Evolutionary conservation across 2,329 filamentous ascomycete species (phyloP).

Genomic region (Teratosphaeria epicoccoides): DNA sequence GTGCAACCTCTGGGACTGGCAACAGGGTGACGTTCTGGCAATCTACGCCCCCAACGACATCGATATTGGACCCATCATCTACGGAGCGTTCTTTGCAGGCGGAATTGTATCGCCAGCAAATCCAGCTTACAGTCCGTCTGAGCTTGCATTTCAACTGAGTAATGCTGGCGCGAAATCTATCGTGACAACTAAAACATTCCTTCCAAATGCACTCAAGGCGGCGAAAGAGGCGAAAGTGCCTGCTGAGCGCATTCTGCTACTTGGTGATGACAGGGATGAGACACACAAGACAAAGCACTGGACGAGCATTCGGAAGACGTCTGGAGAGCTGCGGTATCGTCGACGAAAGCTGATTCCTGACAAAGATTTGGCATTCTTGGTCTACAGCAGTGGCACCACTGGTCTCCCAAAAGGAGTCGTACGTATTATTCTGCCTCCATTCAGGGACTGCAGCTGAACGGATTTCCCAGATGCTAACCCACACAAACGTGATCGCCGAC

Average conservation of each 20-base stretch:
- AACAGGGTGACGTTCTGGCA: constrained; percentile 70
- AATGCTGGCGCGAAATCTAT: constrained; percentile 66
- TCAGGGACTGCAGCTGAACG: constrained; percentile 61
- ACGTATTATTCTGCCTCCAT: constrained; percentile 27
- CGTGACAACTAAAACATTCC: constrained; percentile 58
- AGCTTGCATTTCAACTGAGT: constrained; percentile 73
- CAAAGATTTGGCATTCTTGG: constrained; percentile 70
- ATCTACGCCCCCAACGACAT: constrained; percentile 79
- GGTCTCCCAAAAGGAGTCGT: constrained; percentile 74
- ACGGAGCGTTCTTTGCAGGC: constrained; percentile 73
- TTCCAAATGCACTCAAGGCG: constrained; percentile 55
- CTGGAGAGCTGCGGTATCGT: constrained; percentile 47
- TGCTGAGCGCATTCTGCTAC: constrained; percentile 60
- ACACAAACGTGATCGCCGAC: constrained; percentile 74
- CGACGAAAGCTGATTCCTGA: constrained; percentile 53
- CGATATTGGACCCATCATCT: constrained; percentile 67
- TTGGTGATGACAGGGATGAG: constrained; percentile 59
- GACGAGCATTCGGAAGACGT: constrained; percentile 55
- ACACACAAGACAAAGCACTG: constrained; percentile 57
- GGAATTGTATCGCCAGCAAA: constrained; percentile 77
- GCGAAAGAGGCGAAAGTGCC: constrained; percentile 59
- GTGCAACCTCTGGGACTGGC: constrained; percentile 62
- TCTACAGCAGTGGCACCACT: constrained; percentile 84
- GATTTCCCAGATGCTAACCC: constrained; percentile 57
- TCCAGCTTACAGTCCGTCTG: constrained; percentile 70